Conservation (phyloP, 2,329 filamentous ascomycete genomes). For the Hypoxylon sp. region DNA sequence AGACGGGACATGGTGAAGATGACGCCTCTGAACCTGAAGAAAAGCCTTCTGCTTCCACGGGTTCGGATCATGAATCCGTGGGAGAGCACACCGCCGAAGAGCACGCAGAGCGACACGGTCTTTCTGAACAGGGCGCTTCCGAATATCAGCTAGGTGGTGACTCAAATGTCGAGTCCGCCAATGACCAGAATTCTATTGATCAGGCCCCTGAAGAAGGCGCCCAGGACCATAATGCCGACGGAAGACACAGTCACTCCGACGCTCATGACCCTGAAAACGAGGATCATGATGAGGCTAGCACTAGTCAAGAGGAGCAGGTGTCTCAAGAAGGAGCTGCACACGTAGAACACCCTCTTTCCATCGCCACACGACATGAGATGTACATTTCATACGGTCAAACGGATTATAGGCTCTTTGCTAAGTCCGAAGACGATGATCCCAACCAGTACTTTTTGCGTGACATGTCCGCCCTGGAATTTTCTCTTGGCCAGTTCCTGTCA, state of each 20-base stretch:
- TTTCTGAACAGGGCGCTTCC: constrained; percentile 13
- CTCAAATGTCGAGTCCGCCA: constrained; percentile 38
- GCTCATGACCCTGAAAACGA: constrained; percentile 19
- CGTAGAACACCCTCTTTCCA: constrained; percentile 40
- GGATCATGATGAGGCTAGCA: constrained; percentile 13
- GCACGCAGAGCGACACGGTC: constrained; percentile 16
- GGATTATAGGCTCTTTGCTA: constrained; percentile 52
- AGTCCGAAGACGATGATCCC: constrained; percentile 51
- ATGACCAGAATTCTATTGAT: constrained; percentile 38
- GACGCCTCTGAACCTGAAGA: constrained; percentile 18
- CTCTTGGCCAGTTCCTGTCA: constrained; percentile 47
- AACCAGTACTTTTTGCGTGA: constrained; percentile 52
- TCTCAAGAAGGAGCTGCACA: not conserved
- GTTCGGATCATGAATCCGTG: constrained; percentile 18
- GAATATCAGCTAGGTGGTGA: constrained; percentile 43
- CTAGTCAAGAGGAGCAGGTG: constrained; percentile 3
- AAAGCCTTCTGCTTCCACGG: constrained; percentile 1
- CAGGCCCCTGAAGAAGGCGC: constrained; percentile 24
- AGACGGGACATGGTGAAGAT: constrained; percentile 21
- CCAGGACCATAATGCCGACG: constrained; percentile 6
- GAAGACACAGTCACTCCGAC: constrained; percentile 15
- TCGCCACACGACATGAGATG: constrained; percentile 48
- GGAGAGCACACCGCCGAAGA: constrained; percentile 22
- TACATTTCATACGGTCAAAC: constrained; percentile 51
- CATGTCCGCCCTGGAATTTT: constrained; percentile 45